These are phyloP conservation scores for Balakata baccata DNA, from an alignment of 345 rosid genomes.

Conservation along the genomic window DNA sequence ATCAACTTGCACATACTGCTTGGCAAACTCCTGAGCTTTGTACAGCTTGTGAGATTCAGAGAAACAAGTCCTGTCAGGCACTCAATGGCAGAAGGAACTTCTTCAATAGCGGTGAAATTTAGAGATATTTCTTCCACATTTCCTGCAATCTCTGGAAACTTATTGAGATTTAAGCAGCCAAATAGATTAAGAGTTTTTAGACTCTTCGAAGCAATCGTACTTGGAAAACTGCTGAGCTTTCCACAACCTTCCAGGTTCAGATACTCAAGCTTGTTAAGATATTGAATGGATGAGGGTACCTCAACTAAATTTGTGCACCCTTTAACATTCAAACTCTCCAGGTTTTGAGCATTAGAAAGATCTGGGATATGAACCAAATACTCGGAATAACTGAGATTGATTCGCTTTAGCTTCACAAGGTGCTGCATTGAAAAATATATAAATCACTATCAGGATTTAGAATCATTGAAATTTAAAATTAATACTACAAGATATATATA, in stretches of 20 bases:
- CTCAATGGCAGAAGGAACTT: background rate
- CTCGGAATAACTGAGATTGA: background rate
- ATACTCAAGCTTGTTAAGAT: constrained; percentile 10
- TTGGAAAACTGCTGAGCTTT: background rate
- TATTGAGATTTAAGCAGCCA: constrained; percentile 1
- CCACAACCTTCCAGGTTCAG: background rate
- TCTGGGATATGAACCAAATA: background rate
- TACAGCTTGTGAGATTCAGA: background rate
- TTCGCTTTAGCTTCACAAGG: background rate
- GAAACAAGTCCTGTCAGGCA: background rate
- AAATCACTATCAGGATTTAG: background rate
- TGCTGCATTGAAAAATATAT: background rate
- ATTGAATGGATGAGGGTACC: background rate
- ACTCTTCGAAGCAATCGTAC: background rate
- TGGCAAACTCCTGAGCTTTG: constrained; percentile 3
- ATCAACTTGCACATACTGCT: background rate
- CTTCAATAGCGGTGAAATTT: background rate
- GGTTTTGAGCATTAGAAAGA: background rate
- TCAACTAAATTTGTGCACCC: background rate
- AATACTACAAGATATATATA: background rate
- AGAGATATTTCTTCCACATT: background rate
- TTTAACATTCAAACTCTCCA: constrained; percentile 2
- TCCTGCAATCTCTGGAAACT: constrained; percentile 6
- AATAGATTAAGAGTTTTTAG: background rate
- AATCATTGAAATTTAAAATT: background rate